Percentiles rank a stretch among this genome's conserved stretches.
These are phyloP conservation scores for Leptographium procerum DNA, from an alignment of 2,329 filamentous ascomycete genomes.

Conservation along the genomic window DNA sequence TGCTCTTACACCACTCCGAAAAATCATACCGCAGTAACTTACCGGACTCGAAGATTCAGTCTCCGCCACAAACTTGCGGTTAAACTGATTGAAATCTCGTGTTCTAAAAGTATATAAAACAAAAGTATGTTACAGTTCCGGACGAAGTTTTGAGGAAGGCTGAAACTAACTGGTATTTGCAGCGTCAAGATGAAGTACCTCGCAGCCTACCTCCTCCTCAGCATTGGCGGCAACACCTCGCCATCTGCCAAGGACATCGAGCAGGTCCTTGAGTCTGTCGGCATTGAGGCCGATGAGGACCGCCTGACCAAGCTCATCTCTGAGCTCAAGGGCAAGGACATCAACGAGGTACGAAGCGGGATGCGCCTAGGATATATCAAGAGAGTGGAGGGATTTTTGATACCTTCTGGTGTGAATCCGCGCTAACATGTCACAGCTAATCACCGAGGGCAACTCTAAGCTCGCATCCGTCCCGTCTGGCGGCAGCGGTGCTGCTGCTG, in stretches of 20 bases:
- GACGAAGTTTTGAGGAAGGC: not conserved
- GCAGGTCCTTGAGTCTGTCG: constrained; percentile 80
- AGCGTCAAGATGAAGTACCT: constrained; percentile 93
- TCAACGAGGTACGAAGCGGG: constrained; percentile 45
- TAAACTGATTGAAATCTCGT: constrained; percentile 99
- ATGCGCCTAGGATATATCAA: not conserved
- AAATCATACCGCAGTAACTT: constrained; percentile 4
- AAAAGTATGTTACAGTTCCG: constrained; percentile 15
- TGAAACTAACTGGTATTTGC: not conserved
- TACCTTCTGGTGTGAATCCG: no score
- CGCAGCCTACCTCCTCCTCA: constrained; percentile 96
- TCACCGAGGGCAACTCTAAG: constrained; percentile 80
- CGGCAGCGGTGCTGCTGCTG: constrained; percentile 60
- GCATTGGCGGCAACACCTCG: constrained; percentile 81
- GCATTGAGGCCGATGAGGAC: constrained; percentile 83
- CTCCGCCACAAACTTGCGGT: constrained; percentile 86
- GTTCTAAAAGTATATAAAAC: constrained; percentile 42
- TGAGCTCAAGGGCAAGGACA: constrained; percentile 85
- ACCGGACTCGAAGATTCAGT: constrained; percentile 94
- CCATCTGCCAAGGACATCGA: constrained; percentile 82
- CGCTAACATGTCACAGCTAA: constrained; percentile 43
- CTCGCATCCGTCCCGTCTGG: constrained; percentile 95
- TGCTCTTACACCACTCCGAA: constrained; percentile 2
- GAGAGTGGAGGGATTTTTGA: not conserved
- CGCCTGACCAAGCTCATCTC: constrained; percentile 77